These are phyloP conservation scores for Clonostachys byssicola DNA, from an alignment of 2,329 filamentous ascomycete species.

Conservation along the genomic window DNA sequence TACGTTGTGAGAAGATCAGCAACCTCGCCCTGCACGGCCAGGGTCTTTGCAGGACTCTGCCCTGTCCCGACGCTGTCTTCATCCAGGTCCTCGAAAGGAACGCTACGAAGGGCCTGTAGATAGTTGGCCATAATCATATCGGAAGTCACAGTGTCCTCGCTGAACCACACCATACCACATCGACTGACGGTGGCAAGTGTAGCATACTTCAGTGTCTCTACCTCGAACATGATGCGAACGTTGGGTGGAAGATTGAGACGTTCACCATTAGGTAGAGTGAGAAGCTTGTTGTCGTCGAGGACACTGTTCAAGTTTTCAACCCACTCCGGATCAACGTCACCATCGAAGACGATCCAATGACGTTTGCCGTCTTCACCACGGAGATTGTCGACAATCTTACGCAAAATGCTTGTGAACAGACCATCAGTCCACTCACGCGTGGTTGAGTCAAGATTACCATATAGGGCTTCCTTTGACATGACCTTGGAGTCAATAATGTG, in stretches of 20 bases:
- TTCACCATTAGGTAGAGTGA: constrained; percentile 96
- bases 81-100: constrained; percentile 90
- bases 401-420: constrained; percentile 93
- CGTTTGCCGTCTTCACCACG: constrained; percentile 95
- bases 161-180: constrained; percentile 99
- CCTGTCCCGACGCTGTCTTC: constrained; percentile 80
- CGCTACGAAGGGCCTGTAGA: constrained; percentile 74
- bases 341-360: constrained; percentile 99
- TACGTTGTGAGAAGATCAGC: constrained; percentile 75
- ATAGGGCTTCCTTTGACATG: constrained; percentile 98
- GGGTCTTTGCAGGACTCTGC: constrained; percentile 71
- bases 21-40: constrained; percentile 73
- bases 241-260: constrained; percentile 91
- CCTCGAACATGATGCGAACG: constrained; percentile 99
- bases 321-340: constrained; percentile 98
- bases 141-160: constrained; percentile 91
- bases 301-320: constrained; percentile 99
- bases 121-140: constrained; percentile 93
- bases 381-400: constrained; percentile 98
- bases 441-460: constrained; percentile 92
- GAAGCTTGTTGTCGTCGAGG: constrained; percentile 95
- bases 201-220: constrained; percentile 95
- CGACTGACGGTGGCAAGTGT: constrained; percentile 98
- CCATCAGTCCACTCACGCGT: constrained; percentile 99
- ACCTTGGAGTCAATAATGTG: constrained; percentile 99